Base-by-base conservation (phyloP, 345 rosid genomes). In the Euphorbia lathyris region DNA sequence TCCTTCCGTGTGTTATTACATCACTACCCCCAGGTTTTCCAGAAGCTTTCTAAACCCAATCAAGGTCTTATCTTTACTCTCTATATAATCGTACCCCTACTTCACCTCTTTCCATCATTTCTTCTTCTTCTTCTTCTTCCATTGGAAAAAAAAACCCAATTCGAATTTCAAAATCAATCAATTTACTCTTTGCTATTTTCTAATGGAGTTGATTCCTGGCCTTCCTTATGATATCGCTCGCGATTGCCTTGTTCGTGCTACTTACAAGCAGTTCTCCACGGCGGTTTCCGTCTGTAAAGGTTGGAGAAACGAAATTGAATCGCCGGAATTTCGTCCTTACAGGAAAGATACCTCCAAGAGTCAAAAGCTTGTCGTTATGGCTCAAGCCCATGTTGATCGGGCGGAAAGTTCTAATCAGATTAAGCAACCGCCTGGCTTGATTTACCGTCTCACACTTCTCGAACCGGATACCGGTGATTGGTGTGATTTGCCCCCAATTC, bases 141-240 rank as follows among this genome's bases (percentile, higher is more conserved):
- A 9, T 5, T 38, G 42, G 42, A n/a, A n/a, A n/a, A n/a, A 38
- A 56, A 36, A 19, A 4, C 5, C 45, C 4, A 42, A 2, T 63
- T 16, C 25, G 9, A 3, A 12, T 3, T 5, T 25, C n/a, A 53
- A 53, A 20, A 20, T 20, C 55, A 16, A 17, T 22, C n/a, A 5
- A 1, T 22, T 30, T 9, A 3, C 10, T 3, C 4, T 43, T 30
- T 42, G 38, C 13, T 0, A 30, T 20, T 1, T 0, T 55, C 7
- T 50, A 9, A 86, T 90, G 93, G 93, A 83, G 27, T 60, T 88
- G 61, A 84, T 88, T 22, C 94, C 92, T 0, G 82, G 85, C 32
- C 85, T 91, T 43, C 93, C 93, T 1, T 48, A 86, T 27, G 96
- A 89, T 40, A 50, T 86, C 5, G 89, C 87, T 10, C 87, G 86